A percentile compares a stretch with the other conserved stretches of the same genome.
These are phyloP conservation scores for Podaxis sp. DNA, from an alignment of 768 basidiomycete genomes.

Conservation along the genomic window DNA sequence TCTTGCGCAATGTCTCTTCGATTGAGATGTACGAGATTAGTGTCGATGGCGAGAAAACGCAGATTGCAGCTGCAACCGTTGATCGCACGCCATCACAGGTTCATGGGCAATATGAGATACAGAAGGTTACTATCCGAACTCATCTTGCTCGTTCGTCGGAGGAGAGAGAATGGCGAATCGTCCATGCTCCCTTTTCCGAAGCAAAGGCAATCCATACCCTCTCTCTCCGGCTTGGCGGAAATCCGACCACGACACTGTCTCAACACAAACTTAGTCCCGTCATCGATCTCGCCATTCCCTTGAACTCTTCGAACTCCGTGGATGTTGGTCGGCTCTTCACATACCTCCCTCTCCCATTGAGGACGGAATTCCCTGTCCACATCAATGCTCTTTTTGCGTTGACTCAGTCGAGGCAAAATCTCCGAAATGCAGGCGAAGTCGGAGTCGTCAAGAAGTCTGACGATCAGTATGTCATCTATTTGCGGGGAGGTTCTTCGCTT, in stretches of 20 bases:
- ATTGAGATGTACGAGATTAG: slow-evolving; percentile 42
- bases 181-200: slow-evolving; percentile 28
- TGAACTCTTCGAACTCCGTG: slow-evolving; percentile 18
- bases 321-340: slow-evolving; percentile 46
- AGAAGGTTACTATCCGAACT: slow-evolving; percentile 20
- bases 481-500: neutral
- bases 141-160: slow-evolving; percentile 4
- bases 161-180: slow-evolving; percentile 33
- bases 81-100: neutral
- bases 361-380: slow-evolving; percentile 44
- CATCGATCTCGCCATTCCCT: slow-evolving; percentile 36
- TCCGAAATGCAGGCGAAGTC: slow-evolving; percentile 41
- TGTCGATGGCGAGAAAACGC: slow-evolving; percentile 20
- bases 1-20: slow-evolving; percentile 36
- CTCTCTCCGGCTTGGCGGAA: slow-evolving; percentile 24
- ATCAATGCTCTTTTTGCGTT: slow-evolving; percentile 49
- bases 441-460: slow-evolving; percentile 36
- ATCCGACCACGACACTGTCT: slow-evolving; percentile 25
- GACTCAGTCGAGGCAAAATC: slow-evolving; percentile 42
- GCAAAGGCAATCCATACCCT: slow-evolving; percentile 27
- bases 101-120: neutral
- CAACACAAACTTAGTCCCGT: slow-evolving; percentile 42
- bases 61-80: slow-evolving; percentile 22
- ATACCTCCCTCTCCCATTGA: slow-evolving; percentile 46
- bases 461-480: slow-evolving; percentile 37